Base-by-base conservation (phyloP, 2,329 filamentous ascomycete genomes). In the Pseudopyrenochaeta lycopersici region DNA sequence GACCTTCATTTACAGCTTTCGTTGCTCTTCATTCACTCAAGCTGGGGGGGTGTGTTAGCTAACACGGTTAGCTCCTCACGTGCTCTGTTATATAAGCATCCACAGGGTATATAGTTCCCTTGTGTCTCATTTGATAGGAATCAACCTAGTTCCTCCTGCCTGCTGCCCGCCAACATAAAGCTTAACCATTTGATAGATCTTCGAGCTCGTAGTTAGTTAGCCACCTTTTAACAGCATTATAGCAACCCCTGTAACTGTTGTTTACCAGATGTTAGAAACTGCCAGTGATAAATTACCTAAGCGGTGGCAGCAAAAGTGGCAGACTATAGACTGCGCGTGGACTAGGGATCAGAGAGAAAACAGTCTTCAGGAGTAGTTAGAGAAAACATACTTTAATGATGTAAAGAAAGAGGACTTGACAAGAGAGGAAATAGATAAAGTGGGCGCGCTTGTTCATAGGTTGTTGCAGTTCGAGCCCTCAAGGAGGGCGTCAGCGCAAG, bases 371-470 rank as follows among this genome's bases (percentile, higher is more conserved):
- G n/a, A n/a, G n/a, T n/a, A n/a, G n/a, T n/a, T n/a, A 20, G 68
- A 76, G 62, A 70, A 77, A 52, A 62, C 70, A 20, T 77, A 78
- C 46, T 78, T 76, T 63, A 67, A 75, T 49, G n/a, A n/a, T n/a
- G n/a, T n/a, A n/a, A n/a, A n/a, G n/a, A n/a, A n/a, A n/a, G n/a
- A n/a, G n/a, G n/a, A 63, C n/a, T 36, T 67, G 32, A 61, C 30
- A 2, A 52, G 46, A 29, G 56, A 62, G 33, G 66, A 68, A 12
- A 58, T 70, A 10, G 4, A 58, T 4, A 30, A 30, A 29, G 46
- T 68, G 1, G 60, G 62, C 31, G 47, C 17, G 35, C 50, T 68
- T 30, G 31, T 67, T 46, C n/a, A 49, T 21, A 66, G 49, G 5
- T 35, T 67, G 42, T 29, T 70, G 31, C 54, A 54, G 21, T 46